Percentiles rank a stretch among this genome's conserved stretches.
phyloP scores from a whole-genome alignment of 768 basidiomycete genomes.

The Fomitopsis serialis region DNA sequence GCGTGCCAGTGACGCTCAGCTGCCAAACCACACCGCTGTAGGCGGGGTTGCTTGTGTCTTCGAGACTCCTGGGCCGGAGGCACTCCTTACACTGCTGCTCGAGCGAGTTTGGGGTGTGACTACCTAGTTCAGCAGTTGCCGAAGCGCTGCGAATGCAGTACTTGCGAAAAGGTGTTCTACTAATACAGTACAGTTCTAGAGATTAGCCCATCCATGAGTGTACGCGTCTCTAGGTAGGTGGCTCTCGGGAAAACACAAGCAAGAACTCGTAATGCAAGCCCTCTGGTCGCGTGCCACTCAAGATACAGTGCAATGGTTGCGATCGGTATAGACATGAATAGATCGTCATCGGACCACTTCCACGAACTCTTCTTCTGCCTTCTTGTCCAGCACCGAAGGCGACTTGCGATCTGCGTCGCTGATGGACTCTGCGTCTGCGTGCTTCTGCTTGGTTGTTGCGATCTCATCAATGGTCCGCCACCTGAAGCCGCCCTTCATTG shows the following conservation, averaged over 20 bases:
- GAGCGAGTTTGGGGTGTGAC: slow-evolving; percentile 51
- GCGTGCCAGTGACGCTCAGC: not conserved
- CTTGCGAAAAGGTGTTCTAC: not conserved
- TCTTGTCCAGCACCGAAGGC: slow-evolving; percentile 15
- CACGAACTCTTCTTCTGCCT: slow-evolving; percentile 12
- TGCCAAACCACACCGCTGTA: not conserved
- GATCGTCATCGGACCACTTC: slow-evolving; percentile 4
- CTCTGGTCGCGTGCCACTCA: no score
- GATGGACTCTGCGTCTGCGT: not conserved
- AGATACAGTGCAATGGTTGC: no score
- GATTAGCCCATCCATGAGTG: not conserved
- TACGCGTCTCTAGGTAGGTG: not conserved
- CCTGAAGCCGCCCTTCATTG: slow-evolving; percentile 43
- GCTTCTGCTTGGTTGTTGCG: slow-evolving; percentile 17
- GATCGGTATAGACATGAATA: not conserved
- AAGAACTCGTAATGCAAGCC: no score
- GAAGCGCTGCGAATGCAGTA: not conserved
- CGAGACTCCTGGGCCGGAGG: slow-evolving; percentile 59
- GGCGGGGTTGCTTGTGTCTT: slow-evolving; percentile 35
- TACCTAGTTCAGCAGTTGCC: not conserved
- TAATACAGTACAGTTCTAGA: not conserved
- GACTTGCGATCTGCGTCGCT: slow-evolving; percentile 4
- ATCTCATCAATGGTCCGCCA: slow-evolving; percentile 43
- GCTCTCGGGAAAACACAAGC: no score
- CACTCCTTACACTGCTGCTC: slow-evolving; percentile 42